Percentiles rank a stretch among this genome's conserved stretches.
Conservation (phyloP, 768 basidiomycete species). For the Boletus sensibilis region DNA sequence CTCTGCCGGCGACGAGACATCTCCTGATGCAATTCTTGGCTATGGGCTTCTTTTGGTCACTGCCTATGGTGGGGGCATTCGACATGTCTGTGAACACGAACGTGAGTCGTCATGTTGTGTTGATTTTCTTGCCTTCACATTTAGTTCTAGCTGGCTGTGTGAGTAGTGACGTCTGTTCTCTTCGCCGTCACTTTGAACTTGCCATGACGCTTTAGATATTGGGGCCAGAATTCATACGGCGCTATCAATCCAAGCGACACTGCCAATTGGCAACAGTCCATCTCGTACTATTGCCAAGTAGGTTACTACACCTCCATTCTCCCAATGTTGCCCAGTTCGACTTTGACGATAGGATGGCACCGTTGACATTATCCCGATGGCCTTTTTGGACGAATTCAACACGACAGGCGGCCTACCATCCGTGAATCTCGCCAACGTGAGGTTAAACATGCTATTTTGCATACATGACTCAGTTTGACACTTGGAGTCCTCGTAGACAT, state of each 20-base stretch:
- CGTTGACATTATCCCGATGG: constrained; percentile 59
- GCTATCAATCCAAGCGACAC: constrained; percentile 31
- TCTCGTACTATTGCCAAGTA: constrained; percentile 35
- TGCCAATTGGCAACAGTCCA: constrained; percentile 32
- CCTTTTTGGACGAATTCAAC: constrained; percentile 61
- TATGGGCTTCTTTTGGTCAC: not conserved
- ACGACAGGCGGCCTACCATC: constrained; percentile 56
- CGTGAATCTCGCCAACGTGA: constrained; percentile 60
- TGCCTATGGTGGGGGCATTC: constrained; percentile 14
- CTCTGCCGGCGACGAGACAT: not conserved
- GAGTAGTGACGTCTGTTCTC: not conserved
- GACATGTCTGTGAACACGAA: constrained; percentile 19
- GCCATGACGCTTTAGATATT: constrained; percentile 24
- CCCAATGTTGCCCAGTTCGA: not conserved
- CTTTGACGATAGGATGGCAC: constrained; percentile 43
- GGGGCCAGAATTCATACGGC: constrained; percentile 41
- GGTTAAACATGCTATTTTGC: not conserved
- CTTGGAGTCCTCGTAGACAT: constrained; percentile 42
- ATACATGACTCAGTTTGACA: not conserved
- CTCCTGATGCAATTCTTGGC: not conserved
- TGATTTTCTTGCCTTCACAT: not conserved
- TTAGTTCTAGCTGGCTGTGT: constrained; percentile 21
- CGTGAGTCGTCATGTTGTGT: constrained; percentile 8
- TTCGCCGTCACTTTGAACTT: not conserved
- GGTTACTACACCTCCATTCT: not conserved